Conservation (phyloP, 768 basidiomycete species). For the Podaxis sp. region DNA sequence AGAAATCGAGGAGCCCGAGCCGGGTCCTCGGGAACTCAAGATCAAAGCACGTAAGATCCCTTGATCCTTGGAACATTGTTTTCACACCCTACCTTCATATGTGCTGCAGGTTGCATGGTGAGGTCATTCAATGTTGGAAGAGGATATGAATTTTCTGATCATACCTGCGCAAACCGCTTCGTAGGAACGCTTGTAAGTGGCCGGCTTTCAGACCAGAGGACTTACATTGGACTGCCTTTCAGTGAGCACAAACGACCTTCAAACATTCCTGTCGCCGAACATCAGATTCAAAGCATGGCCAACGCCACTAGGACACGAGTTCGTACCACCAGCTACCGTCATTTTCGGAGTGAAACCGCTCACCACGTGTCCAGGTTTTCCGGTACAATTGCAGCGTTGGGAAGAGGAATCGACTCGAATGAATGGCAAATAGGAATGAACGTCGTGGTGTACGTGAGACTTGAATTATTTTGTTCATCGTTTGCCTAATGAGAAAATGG, state of each 20-base stretch:
- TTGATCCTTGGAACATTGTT: neutral
- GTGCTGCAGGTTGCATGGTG: slow-evolving; percentile 28
- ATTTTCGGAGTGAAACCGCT: neutral
- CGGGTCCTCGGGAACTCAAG: slow-evolving; percentile 39
- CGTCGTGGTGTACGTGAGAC: slow-evolving; percentile 29
- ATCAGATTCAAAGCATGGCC: slow-evolving; percentile 9
- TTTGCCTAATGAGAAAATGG: neutral
- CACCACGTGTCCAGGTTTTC: slow-evolving; percentile 27
- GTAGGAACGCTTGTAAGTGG: slow-evolving; percentile 7
- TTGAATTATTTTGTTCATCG: neutral
- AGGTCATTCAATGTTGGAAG: slow-evolving; percentile 2
- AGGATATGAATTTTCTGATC: neutral
- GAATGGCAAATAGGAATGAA: slow-evolving; percentile 35
- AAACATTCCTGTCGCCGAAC: neutral
- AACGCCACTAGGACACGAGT: slow-evolving; percentile 10
- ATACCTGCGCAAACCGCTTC: neutral
- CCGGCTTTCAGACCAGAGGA: neutral
- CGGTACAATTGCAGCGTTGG: slow-evolving; percentile 34
- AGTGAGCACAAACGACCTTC: slow-evolving; percentile 11
- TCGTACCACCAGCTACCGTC: neutral
- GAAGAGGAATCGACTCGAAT: slow-evolving; percentile 29
- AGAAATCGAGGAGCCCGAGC: slow-evolving; percentile 36
- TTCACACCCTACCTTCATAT: neutral
- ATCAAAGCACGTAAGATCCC: slow-evolving; percentile 33
- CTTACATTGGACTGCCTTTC: neutral